These are phyloP conservation scores for Aspergillus sp. DNA, from an alignment of 2,329 filamentous ascomycete species.

Conservation along the genomic window DNA sequence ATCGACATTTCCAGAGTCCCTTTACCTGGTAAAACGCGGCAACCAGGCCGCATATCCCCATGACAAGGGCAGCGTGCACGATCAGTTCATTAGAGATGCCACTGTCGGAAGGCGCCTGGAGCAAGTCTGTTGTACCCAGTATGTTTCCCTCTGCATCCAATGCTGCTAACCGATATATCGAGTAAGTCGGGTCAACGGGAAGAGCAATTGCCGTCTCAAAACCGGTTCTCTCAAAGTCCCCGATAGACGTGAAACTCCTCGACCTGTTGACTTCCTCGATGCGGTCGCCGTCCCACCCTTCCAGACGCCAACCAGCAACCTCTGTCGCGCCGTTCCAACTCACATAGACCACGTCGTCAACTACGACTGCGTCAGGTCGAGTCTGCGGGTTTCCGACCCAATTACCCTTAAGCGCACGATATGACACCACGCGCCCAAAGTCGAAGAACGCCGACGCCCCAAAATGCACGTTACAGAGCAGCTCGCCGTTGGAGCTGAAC, in stretches of 20 bases:
- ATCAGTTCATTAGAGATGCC: conserved; percentile 10
- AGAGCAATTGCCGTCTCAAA: conserved; percentile 38
- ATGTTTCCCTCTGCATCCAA: conserved; percentile 24
- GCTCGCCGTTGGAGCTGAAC: conserved; percentile 34
- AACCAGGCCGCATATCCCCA: conserved; percentile 20
- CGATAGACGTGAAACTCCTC: conserved; percentile 18
- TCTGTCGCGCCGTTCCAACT: conserved; percentile 46
- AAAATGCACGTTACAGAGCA: conserved; percentile 36
- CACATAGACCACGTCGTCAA: conserved; percentile 28
- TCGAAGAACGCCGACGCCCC: conserved; percentile 53
- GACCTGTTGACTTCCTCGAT: conserved; percentile 23
- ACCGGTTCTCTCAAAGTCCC: conserved; percentile 29
- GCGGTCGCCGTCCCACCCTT: conserved; percentile 22
- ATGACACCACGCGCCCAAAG: conserved; percentile 57
- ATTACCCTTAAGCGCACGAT: conserved; percentile 58
- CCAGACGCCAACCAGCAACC: conserved; percentile 36
- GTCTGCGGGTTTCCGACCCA: conserved; percentile 58
- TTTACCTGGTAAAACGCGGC: conserved; percentile 19
- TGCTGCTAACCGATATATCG: conserved; percentile 27
- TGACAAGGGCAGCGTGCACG: conserved; percentile 18
- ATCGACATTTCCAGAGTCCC: conserved; percentile 9
- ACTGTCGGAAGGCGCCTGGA: conserved; percentile 16
- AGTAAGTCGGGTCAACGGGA: conserved; percentile 17
- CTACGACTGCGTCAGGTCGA: conserved; percentile 28
- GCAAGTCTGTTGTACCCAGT: conserved; percentile 22